Percentiles rank a stretch among this genome's conserved stretches.
These are phyloP conservation scores for Chamaecyparis obtusa DNA, from an alignment of 75 land plant species.

Conservation along the genomic window DNA sequence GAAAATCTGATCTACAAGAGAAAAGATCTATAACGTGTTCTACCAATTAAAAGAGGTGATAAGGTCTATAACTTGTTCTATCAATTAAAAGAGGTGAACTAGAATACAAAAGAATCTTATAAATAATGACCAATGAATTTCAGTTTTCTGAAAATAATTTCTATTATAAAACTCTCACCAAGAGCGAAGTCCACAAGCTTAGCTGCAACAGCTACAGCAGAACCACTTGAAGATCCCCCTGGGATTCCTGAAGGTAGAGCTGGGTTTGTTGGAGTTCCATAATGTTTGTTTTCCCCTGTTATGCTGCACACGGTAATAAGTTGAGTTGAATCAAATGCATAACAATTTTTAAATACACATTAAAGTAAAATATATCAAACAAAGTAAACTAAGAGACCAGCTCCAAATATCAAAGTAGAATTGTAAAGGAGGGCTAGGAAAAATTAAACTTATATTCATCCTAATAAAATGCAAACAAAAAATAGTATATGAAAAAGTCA, in stretches of 20 bases:
- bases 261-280: conserved; percentile 83
- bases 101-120: neutral
- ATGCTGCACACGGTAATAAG: conserved; percentile 35
- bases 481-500: neutral
- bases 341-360: neutral
- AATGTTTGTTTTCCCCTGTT: conserved; percentile 66
- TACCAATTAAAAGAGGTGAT: neutral
- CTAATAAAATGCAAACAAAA: neutral
- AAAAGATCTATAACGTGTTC: neutral
- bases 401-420: neutral
- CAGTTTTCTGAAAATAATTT: neutral
- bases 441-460: neutral
- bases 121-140: neutral
- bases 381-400: neutral
- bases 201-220: conserved; percentile 93
- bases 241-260: conserved; percentile 51
- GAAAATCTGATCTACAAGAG: neutral
- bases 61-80: neutral
- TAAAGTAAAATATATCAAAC: neutral
- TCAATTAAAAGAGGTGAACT: neutral
- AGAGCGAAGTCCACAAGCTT: conserved; percentile 83
- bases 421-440: neutral
- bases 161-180: conserved; percentile 37
- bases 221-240: conserved; percentile 94
- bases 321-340: neutral